Base-by-base conservation (phyloP, 768 basidiomycete genomes). In the Mycena kentingensis region DNA sequence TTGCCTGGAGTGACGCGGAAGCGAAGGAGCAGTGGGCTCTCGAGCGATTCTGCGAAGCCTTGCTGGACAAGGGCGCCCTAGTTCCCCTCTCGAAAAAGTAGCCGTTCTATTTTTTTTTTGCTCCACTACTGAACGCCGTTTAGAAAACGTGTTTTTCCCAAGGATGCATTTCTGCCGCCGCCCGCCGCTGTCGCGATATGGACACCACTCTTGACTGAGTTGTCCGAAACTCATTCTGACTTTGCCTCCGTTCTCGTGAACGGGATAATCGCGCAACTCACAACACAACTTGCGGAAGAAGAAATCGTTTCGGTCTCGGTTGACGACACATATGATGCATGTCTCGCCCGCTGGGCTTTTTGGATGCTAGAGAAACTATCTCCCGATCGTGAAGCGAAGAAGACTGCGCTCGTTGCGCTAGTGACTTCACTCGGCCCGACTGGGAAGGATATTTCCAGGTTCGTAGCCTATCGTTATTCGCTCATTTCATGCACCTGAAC, bases 81-180 rank as follows among this genome's bases (percentile, higher is more conserved):
- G 86, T 98, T 3, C 94, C 96, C 7, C 59, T 88, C 2, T 87
- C 92, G 1, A 90, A 85, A 71, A 93, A 85, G 96, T 95, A 57
- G 57, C n/a, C 32, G n/a, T 34, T n/a, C 32, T 34, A 80, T 18
- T 42, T 35, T 12, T 67, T 32, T 65, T 81, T n/a, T 73, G 81
- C 7, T 77, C 79, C 6, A 37, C 76, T 2, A 75, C 77, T 16
- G 77, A 64, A 78, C 77, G 80, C 81, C 58, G 60, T 74, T 63
- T 41, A 89, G 88, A 67, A 90, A 87, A 69, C 76, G 85, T 37
- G 52, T 63, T n/a, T 63, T 73, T 26, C 64, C 75, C 4, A 36
- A 64, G 4, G 73, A 77, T 29, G 58, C 70, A 3, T 78, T 84
- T 34, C 62, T 69, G 18, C 86, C 87, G 4, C 77, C 82, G 13